Conservation (phyloP, 1,139 yeast species). For the Kluyveromyces sp. region DNA sequence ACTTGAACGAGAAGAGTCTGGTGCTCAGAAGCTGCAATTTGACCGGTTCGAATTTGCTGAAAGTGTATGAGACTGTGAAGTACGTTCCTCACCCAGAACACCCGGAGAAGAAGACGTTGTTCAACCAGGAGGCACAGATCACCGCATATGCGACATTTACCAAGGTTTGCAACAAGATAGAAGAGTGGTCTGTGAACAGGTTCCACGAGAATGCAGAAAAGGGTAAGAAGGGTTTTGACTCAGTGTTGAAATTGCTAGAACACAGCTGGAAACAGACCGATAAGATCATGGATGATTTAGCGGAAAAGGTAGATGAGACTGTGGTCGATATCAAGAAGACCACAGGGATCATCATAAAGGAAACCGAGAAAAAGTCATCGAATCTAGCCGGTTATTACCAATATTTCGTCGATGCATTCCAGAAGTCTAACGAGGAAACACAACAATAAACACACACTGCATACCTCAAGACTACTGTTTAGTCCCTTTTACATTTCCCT, state of each 20-base stretch:
- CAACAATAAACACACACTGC: background rate
- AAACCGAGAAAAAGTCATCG: conserved; percentile 28
- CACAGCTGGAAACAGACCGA: conserved; percentile 47
- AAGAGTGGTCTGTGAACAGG: conserved; percentile 86
- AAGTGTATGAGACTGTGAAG: conserved; percentile 78
- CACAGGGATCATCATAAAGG: conserved; percentile 25
- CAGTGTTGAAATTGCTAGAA: conserved; percentile 53
- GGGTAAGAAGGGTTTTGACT: conserved; percentile 80
- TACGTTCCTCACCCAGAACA: conserved; percentile 61
- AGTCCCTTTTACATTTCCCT: background rate
- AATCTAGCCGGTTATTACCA: conserved; percentile 25
- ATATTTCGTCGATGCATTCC: conserved; percentile 31
- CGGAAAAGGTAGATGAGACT: conserved; percentile 22
- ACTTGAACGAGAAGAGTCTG: conserved; percentile 54
- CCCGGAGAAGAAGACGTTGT: conserved; percentile 48
- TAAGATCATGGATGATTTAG: conserved; percentile 28
- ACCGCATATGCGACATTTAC: conserved; percentile 73
- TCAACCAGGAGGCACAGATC: conserved; percentile 79
- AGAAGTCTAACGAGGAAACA: conserved; percentile 11
- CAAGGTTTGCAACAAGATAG: conserved; percentile 71
- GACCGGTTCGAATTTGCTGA: conserved; percentile 69
- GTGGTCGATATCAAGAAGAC: conserved; percentile 27
- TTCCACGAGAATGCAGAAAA: conserved; percentile 79
- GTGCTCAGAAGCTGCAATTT: conserved; percentile 81
- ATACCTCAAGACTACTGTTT: background rate